Evolutionary conservation across 371 early-diverging fungal genomes (phyloP).

Genomic region (Funneliformis caledonium): DNA sequence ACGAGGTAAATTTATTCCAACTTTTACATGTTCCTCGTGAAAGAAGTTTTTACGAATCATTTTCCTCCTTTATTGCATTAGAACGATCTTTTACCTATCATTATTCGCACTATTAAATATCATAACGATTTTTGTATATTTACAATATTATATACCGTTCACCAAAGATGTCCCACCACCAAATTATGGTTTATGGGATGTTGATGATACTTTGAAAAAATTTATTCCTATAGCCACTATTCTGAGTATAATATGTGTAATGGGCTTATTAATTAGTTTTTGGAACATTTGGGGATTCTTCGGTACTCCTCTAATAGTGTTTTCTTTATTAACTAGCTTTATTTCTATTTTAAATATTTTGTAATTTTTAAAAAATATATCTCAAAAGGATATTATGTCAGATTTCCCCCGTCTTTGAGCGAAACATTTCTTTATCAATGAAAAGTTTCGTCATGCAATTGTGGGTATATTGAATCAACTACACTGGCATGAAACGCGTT

Average conservation of each 20-base stretch:
- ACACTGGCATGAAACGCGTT: background rate
- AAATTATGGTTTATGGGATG: slow-evolving; percentile 12
- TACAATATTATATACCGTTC: slow-evolving; percentile 4
- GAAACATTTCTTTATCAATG: background rate
- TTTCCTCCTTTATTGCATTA: background rate
- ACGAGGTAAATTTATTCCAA: background rate
- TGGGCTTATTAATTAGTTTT: background rate
- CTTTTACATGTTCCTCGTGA: background rate
- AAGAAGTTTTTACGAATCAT: background rate
- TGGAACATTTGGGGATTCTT: slow-evolving; percentile 28
- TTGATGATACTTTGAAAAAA: slow-evolving; percentile 14
- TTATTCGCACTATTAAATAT: background rate
- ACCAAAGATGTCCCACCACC: background rate
- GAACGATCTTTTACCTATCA: slow-evolving; percentile 1
- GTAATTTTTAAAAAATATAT: no score
- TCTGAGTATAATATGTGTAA: background rate
- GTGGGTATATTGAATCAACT: background rate
- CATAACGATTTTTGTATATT: background rate
- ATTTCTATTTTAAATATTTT: background rate
- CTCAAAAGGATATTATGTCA: background rate
- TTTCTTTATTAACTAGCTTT: background rate
- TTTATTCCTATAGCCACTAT: slow-evolving; percentile 22
- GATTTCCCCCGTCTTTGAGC: background rate
- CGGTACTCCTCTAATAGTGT: background rate
- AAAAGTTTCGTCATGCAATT: background rate